phyloP scores from a whole-genome alignment of 2,329 filamentous ascomycete species.

The Amesomyces nigricolor region DNA sequence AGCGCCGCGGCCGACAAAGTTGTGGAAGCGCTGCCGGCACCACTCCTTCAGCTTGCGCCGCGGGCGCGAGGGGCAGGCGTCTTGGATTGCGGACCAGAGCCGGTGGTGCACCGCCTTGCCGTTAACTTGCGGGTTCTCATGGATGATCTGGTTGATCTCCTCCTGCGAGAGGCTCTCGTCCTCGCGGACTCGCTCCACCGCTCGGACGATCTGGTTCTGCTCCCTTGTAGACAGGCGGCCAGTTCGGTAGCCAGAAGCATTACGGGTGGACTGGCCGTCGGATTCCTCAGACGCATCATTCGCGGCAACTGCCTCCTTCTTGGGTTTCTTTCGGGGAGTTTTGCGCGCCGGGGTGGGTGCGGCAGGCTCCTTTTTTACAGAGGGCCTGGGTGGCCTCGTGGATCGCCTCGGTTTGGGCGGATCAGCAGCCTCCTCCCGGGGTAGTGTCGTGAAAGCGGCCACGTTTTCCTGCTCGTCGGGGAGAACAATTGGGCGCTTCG shows the following conservation, averaged over 20 bases:
- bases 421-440: constrained; percentile 8
- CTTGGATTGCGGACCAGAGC: constrained; percentile 47
- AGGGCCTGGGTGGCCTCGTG: neutral
- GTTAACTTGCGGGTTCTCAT: constrained; percentile 18
- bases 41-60: constrained; percentile 50
- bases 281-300: neutral
- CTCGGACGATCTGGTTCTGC: constrained; percentile 13
- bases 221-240: constrained; percentile 17
- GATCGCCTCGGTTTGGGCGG: neutral
- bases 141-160: constrained; percentile 22
- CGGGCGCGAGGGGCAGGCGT: constrained; percentile 45
- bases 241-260: constrained; percentile 12
- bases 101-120: constrained; percentile 31
- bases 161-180: constrained; percentile 19
- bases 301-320: neutral
- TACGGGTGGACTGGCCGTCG: neutral
- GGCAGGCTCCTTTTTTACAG: neutral
- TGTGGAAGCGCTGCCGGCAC: constrained; percentile 60
- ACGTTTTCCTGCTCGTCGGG: constrained; percentile 13
- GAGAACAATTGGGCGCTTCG: constrained; percentile 13
- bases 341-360: neutral
- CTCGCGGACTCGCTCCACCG: constrained; percentile 19
- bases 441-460: constrained; percentile 11
- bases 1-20: constrained; percentile 52
- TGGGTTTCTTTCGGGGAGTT: neutral